Evolutionary conservation across 2,329 filamentous ascomycete genomes (phyloP), one percentile per base, ranked within the genome.

Genomic region (Coniochaeta sp.): DNA sequence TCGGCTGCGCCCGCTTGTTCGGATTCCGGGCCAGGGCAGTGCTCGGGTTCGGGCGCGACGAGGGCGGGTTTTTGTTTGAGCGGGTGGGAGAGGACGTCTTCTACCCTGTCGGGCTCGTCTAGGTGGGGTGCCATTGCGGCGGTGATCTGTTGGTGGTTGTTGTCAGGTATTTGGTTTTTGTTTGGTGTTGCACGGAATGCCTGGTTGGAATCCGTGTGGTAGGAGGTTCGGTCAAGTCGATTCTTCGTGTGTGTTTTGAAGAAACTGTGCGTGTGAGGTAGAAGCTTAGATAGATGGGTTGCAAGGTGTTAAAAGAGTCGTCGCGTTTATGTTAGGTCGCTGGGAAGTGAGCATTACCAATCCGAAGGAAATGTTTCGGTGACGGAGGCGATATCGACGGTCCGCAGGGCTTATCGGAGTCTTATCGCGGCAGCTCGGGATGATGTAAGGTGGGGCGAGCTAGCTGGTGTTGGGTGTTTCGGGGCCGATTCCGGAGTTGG

Each of bases 41-140:
- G 91, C 70, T 97, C 91, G 73, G 92, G 92, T 66, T 97, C 91
- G 35, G 94, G 92, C 18, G 94, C 94, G 57, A 97, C 88, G 51
- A 99, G 86, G 57, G 89, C 79, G 1, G 92, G 91, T 49, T 88
- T 85, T 51, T 81, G 76, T 68, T 91, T 91, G 52, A 91, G 75
- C 7, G 89, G 87, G 63, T 89, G 86, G 59, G 83, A 75, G 59
- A 95, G 74, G 56, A 91, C 86, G 53, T 89, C 85, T 56, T 85
- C 76, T 49, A 85, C 76, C 33, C 78, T 67, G 51, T 80, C 78
- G 48, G 86, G 79, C 61, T 86, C 83, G 72, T 95, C 87, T 42
- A 95, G 74, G 22, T 87, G 90, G 16, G 90, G 89, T 51, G 89
- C 85, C 90, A 95, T 95, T 42, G 51, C 63, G 35, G 38, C 38